A percentile compares a stretch with the other conserved stretches of the same genome.
These are phyloP conservation scores for Lathyrus aphaca DNA, from an alignment of 306 rosid genomes.

Conservation along the genomic window DNA sequence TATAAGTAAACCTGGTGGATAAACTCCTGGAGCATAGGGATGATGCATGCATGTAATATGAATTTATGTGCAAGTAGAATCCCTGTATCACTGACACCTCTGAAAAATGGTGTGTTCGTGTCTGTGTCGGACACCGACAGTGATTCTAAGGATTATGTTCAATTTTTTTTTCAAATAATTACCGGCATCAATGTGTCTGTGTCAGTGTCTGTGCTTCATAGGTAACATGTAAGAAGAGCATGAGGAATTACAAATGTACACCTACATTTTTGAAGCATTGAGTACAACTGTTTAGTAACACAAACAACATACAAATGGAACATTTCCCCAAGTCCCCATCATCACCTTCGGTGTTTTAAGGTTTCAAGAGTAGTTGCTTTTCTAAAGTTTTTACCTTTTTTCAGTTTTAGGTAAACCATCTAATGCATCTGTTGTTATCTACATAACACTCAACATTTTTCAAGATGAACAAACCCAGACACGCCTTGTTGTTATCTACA, in stretches of 20 bases:
- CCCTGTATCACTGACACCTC: too few relatives aligned
- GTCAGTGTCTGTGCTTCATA: too few relatives aligned
- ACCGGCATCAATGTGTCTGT: too few relatives aligned
- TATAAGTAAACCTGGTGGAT: too few relatives aligned
- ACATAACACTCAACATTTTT: background rate
- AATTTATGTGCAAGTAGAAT: too few relatives aligned
- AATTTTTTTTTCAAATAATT: too few relatives aligned
- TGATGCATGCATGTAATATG: too few relatives aligned
- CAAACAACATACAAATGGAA: background rate
- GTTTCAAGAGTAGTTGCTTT: background rate
- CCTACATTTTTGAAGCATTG: background rate
- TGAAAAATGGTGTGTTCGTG: too few relatives aligned
- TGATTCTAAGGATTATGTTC: too few relatives aligned
- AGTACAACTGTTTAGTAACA: background rate
- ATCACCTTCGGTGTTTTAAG: background rate
- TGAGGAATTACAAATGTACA: background rate
- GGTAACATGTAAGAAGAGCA: background rate
- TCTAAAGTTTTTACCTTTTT: background rate
- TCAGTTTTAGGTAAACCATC: background rate
- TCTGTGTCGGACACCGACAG: too few relatives aligned
- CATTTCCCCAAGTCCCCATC: background rate
- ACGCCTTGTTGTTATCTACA: background rate
- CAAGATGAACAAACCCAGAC: slow-evolving; percentile 21
- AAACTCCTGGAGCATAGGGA: too few relatives aligned
- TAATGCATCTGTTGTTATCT: background rate